Evolutionary conservation across 331 rosid genomes (phyloP).

Genomic region (Cucumis variabilis): DNA sequence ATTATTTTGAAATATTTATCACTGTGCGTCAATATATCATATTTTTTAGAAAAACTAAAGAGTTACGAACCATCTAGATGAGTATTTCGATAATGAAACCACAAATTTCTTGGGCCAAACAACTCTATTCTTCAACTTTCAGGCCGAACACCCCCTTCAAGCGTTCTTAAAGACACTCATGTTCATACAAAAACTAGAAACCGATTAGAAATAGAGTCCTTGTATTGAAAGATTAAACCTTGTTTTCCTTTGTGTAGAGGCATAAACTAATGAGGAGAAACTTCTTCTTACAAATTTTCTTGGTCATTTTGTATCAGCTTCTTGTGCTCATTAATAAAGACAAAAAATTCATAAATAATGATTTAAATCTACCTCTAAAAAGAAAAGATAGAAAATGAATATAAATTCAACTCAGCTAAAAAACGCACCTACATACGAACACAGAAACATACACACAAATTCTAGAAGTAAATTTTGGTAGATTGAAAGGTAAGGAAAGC

Average conservation of each 20-base stretch:
- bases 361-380: neutral
- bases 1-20: no score
- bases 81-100: no score
- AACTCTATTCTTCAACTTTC: no score
- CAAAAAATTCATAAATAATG: neutral
- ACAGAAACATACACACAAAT: neutral
- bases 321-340: neutral
- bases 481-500: neutral
- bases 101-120: no score
- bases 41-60: no score
- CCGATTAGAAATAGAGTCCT: neutral
- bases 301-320: neutral
- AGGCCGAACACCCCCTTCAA: no score
- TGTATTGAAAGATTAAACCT: no score
- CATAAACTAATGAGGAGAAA: neutral
- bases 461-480: neutral
- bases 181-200: no score
- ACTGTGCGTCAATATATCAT: no score
- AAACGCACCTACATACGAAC: neutral
- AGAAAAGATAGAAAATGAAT: neutral
- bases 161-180: no score
- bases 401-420: neutral
- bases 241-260: no score
- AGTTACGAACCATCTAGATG: no score
- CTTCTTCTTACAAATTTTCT: neutral